Conservation (phyloP, 495 filamentous ascomycete genomes). For the Massariosphaeria phaeospora region DNA sequence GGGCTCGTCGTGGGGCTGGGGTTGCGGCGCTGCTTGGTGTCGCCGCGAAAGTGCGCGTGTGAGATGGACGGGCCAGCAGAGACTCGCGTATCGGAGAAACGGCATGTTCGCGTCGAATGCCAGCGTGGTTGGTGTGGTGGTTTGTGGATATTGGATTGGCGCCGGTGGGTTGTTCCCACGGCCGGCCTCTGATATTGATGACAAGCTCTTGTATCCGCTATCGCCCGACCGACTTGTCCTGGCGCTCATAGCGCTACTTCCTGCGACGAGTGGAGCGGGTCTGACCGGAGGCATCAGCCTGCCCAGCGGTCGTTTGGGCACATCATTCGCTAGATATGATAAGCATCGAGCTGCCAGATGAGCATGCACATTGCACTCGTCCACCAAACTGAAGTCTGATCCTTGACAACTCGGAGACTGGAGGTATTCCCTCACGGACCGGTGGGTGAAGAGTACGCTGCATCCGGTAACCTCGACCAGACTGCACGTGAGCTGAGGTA, state of each 20-base stretch:
- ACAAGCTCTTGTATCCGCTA: constrained; percentile 26
- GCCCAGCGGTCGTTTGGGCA: constrained; percentile 19
- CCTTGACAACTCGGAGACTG: constrained; percentile 11
- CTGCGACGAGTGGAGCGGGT: neutral
- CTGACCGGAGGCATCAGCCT: constrained; percentile 4
- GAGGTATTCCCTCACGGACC: constrained; percentile 21
- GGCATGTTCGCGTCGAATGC: constrained; percentile 18
- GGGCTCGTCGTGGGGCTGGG: neutral
- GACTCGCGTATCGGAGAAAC: constrained; percentile 22
- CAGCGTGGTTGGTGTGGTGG: neutral
- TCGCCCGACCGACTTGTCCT: constrained; percentile 20
- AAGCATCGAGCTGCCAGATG: constrained; percentile 25
- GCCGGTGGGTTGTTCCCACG: neutral
- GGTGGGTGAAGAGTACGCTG: constrained; percentile 12
- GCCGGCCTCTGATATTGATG: neutral
- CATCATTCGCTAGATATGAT: constrained; percentile 26
- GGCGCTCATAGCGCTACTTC: constrained; percentile 14
- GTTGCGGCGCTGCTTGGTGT: too few relatives aligned
- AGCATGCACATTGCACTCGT: constrained; percentile 19
- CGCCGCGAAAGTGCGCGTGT: constrained; percentile 16
- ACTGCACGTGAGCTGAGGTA: constrained; percentile 21
- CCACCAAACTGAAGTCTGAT: constrained; percentile 14
- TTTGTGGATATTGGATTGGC: neutral
- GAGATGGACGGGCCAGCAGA: constrained; percentile 29
- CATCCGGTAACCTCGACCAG: constrained; percentile 18